A percentile compares a stretch with the other conserved stretches of the same genome.
These are phyloP conservation scores for Colletotrichum horii DNA, from an alignment of 2,329 filamentous ascomycete species.

Conservation along the genomic window DNA sequence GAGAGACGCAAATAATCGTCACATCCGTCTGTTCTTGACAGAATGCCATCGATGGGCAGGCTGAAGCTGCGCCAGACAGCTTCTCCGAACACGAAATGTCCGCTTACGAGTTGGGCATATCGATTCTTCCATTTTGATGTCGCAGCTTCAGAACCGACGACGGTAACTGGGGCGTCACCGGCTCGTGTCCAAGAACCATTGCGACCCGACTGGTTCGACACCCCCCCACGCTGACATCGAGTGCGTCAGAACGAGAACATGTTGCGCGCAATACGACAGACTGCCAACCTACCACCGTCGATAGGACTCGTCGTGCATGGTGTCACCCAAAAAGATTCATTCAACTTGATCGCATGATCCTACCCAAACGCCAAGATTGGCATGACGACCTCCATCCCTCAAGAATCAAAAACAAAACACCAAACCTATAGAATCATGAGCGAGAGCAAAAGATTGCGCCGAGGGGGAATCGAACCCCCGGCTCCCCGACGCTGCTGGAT, in stretches of 20 bases:
- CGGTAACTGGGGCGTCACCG: neutral
- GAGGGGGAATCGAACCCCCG: constrained; percentile 21
- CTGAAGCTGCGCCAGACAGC: neutral
- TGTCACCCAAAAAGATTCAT: no score
- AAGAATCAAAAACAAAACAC: neutral
- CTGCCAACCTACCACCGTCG: neutral
- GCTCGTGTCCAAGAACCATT: neutral
- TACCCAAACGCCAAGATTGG: neutral
- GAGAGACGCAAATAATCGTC: neutral
- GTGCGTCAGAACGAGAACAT: neutral
- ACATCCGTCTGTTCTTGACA: neutral
- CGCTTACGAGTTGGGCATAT: accelerated
- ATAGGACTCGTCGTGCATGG: neutral
- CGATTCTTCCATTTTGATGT: accelerated
- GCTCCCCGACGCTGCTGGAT: constrained; percentile 18
- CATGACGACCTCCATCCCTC: no score
- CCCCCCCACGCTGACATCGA: neutral
- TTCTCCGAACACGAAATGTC: neutral
- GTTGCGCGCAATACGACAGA: neutral
- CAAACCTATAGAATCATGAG: neutral
- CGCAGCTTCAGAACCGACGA: neutral
- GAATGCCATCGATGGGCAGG: neutral
- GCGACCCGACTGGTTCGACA: neutral
- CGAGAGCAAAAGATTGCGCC: neutral
- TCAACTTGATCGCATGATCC: no score